Evolutionary conservation across 495 filamentous ascomycete genomes (phyloP).

Genomic region (Xylaria castorea): DNA sequence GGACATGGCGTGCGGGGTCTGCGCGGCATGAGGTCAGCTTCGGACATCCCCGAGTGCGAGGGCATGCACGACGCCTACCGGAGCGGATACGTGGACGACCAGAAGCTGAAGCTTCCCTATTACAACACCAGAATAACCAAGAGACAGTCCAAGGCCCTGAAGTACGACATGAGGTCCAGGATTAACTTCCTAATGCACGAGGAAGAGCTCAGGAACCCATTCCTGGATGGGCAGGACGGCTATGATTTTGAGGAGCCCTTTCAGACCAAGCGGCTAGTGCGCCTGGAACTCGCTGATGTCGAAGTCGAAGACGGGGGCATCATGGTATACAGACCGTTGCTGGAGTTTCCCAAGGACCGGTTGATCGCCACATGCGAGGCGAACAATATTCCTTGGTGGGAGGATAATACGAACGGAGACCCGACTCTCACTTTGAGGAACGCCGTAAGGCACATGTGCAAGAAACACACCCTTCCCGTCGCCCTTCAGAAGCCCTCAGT

Average conservation of each 20-base stretch:
- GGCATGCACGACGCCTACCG: constrained; percentile 72
- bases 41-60: constrained; percentile 82
- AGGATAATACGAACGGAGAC: constrained; percentile 87
- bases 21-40: constrained; percentile 66
- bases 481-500: constrained; percentile 73
- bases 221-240: constrained; percentile 27
- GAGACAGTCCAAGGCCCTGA: constrained; percentile 30
- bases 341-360: constrained; percentile 72
- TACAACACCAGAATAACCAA: constrained; percentile 36
- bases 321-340: constrained; percentile 74
- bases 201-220: constrained; percentile 25
- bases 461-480: constrained; percentile 64
- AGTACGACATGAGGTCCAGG: constrained; percentile 30
- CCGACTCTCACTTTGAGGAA: constrained; percentile 79
- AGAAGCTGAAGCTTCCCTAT: constrained; percentile 33
- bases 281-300: constrained; percentile 32
- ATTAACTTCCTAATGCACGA: constrained; percentile 24
- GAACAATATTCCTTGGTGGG: constrained; percentile 72
- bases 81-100: constrained; percentile 65
- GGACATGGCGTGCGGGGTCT: constrained; percentile 71
- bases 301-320: constrained; percentile 72
- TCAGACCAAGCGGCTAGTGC: constrained; percentile 19
- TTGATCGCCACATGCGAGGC: constrained; percentile 75
- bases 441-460: constrained; percentile 72
- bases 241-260: constrained; percentile 38